Evolutionary conservation across 2,329 filamentous ascomycete genomes (phyloP).

Genomic region (Sporothrix brasiliensis): DNA sequence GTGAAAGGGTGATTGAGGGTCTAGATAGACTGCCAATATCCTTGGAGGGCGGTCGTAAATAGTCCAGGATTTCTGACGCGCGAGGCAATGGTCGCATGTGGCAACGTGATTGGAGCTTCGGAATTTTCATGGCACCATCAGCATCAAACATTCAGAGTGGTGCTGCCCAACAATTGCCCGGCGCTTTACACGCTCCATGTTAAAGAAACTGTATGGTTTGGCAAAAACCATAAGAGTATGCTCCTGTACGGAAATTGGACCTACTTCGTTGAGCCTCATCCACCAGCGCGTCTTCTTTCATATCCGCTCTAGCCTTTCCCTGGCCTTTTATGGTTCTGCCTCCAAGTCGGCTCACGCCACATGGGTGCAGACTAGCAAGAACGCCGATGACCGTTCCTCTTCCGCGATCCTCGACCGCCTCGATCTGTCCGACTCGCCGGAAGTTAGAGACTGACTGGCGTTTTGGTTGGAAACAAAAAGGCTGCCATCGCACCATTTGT

Average conservation of each 20-base stretch:
- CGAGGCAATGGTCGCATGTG: neutral
- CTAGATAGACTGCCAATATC: neutral
- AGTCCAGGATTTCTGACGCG: neutral
- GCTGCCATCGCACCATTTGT: neutral
- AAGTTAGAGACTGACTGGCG: neutral
- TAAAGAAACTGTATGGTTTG: too few relatives aligned
- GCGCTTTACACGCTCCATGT: neutral
- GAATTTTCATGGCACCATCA: neutral
- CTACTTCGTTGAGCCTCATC: neutral
- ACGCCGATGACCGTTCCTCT: neutral
- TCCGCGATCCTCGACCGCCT: neutral
- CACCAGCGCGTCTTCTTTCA: neutral
- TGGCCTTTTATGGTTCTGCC: neutral
- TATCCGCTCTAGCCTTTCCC: neutral
- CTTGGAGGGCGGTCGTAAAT: neutral
- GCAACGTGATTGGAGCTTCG: neutral
- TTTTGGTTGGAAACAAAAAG: neutral
- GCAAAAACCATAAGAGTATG: neutral
- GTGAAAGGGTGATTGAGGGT: neutral
- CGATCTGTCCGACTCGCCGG: neutral
- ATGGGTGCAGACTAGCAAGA: neutral
- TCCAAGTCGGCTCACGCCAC: neutral
- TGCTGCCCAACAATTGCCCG: slow-evolving; percentile 2
- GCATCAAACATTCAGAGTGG: neutral
- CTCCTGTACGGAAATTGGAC: neutral